Base-by-base conservation (phyloP, 2,329 filamentous ascomycete species). In the Colletotrichum karsti region DNA sequence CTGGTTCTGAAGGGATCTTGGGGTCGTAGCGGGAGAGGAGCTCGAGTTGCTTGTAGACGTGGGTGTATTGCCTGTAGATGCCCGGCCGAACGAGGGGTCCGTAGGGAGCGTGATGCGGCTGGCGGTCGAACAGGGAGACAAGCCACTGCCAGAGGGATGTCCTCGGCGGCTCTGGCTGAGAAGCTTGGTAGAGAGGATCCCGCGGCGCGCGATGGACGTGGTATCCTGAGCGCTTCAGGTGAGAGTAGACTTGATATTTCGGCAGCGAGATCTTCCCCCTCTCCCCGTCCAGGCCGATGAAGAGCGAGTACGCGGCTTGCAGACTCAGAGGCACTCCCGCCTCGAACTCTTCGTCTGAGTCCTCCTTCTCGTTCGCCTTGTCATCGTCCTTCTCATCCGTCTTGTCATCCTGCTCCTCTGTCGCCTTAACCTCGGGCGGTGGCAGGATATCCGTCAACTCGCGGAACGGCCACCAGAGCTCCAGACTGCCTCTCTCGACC, bases 211-310 rank as follows among this genome's bases (percentile, higher is more conserved):
- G 89, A 68, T 92, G 84, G 18, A 98, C 88, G 55, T 92, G 88
- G 81, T 97, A 98, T 18, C 96, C 95, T 37, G 89, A 84, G 56
- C 96, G 88, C 77, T 92, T 96, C 73, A 99, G 83, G 59, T 94
- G 91, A 1, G 94, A 88, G 77, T 95, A 99, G 28, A 98, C 95
- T 55, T 92, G 93, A 74, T 94, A 98, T 74, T 93, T 90, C 72
- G 97, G 93, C 67, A 98, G 83, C 9, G 85, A 84, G 30, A 90
- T 81, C 77, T 88, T 90, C 37, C 89, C 88, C 44, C 80, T 78
- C 69, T 90, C 87, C 5, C 83, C 87, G 53, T 93, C 91, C 24
- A 88, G 83, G 1, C 94, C 94, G 71, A 97, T 87, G 59, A 97
- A 90, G 22, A 94, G 87, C 5, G 95, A 89, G 82, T 98, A 98